Conservation (phyloP, 805 yeast genomes). For the Cyberlindnera mycetangii region DNA sequence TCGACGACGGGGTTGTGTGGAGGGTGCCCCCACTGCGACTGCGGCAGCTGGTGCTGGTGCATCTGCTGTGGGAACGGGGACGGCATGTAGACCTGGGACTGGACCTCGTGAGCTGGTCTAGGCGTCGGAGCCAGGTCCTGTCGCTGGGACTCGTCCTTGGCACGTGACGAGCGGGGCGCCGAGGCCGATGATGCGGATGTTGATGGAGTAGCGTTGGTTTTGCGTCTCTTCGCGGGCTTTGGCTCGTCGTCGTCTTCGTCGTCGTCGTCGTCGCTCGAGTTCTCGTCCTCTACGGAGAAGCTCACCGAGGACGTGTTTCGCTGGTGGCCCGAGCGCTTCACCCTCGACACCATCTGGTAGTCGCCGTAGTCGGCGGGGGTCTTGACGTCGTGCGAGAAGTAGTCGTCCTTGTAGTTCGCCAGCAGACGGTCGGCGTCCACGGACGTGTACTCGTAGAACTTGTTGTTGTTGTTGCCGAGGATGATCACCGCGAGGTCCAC, state of each 20-base stretch:
- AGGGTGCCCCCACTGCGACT: slow-evolving; percentile 11
- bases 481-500: slow-evolving; percentile 91
- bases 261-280: slow-evolving; percentile 18
- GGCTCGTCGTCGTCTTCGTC: slow-evolving; percentile 18
- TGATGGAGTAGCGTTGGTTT: no score
- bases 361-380: slow-evolving; percentile 67
- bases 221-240: slow-evolving; percentile 11
- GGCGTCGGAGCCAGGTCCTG: no score
- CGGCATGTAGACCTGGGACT: no score
- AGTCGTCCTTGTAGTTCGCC: slow-evolving; percentile 34
- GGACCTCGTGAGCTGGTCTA: no score
- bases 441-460: slow-evolving; percentile 81
- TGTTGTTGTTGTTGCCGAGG: slow-evolving; percentile 71
- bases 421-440: slow-evolving; percentile 56
- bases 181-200: no score
- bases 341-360: slow-evolving; percentile 40
- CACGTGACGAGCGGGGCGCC: background rate
- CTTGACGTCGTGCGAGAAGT: slow-evolving; percentile 52
- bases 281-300: slow-evolving; percentile 14
- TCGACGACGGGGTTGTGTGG: slow-evolving; percentile 7
- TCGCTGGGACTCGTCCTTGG: background rate
- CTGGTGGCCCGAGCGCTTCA: slow-evolving; percentile 11
- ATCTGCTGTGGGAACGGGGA: slow-evolving; percentile 2
- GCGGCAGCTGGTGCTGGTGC: slow-evolving; percentile 5
- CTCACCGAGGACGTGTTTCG: slow-evolving; percentile 16